These are phyloP conservation scores for Grosmannia penicillata DNA, from an alignment of 2,329 filamentous ascomycete genomes.

Conservation along the genomic window DNA sequence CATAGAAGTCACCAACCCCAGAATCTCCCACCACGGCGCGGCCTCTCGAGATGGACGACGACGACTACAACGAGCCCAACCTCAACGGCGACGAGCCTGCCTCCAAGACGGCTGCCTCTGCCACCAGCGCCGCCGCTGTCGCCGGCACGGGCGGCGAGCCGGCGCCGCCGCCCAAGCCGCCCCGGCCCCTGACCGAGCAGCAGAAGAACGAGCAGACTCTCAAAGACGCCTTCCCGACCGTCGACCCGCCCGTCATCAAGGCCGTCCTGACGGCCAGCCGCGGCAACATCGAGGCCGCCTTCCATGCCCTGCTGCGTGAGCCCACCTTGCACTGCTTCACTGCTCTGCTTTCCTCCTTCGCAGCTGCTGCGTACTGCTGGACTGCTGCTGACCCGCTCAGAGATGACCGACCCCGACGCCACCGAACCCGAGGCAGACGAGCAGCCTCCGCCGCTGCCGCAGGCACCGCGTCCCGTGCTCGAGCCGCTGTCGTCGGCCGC, in stretches of 20 bases:
- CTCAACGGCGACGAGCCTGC: constrained; percentile 24
- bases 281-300: constrained; percentile 81
- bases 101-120: constrained; percentile 14
- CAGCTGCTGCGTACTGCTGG: neutral
- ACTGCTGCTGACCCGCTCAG: constrained; percentile 22
- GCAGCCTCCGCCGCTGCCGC: constrained; percentile 50
- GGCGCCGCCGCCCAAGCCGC: constrained; percentile 63
- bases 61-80: constrained; percentile 49
- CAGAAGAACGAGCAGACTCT: constrained; percentile 79
- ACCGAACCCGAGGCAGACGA: constrained; percentile 37
- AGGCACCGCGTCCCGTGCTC: constrained; percentile 56
- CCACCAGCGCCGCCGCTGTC: constrained; percentile 12
- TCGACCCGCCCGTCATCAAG: constrained; percentile 69
- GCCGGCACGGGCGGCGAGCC: constrained; percentile 15
- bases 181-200: constrained; percentile 64
- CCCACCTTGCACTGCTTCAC: neutral
- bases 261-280: constrained; percentile 77
- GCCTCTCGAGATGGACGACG: constrained; percentile 55
- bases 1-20: constrained; percentile 30
- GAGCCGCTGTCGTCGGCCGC: constrained; percentile 51
- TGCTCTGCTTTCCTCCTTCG: neutral
- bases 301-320: constrained; percentile 80
- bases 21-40: constrained; percentile 53
- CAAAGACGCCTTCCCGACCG: constrained; percentile 81
- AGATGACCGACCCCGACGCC: constrained; percentile 69